These are phyloP conservation scores for Sugiyamaella grinbergsii DNA, from an alignment of 1,139 yeast genomes.

Conservation along the genomic window DNA sequence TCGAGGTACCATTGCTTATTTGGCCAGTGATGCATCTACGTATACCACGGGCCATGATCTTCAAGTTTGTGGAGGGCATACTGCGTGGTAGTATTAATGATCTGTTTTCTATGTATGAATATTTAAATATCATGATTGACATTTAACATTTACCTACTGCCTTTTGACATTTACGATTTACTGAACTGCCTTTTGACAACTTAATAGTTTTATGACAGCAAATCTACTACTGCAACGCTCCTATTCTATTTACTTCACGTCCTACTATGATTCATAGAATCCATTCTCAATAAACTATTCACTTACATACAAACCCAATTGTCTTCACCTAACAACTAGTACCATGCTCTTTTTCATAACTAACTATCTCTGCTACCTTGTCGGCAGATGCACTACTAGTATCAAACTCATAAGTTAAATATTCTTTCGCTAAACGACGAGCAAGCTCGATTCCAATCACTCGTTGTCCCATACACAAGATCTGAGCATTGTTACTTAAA, in stretches of 20 bases:
- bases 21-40: conserved; percentile 69
- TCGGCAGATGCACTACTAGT: conserved; percentile 46
- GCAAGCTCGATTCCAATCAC: conserved; percentile 52
- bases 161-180: too few species aligned
- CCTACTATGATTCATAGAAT: too few species aligned
- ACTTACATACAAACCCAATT: background rate
- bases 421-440: conserved; percentile 48
- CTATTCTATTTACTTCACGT: too few species aligned
- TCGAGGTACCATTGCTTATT: conserved; percentile 72
- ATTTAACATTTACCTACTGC: too few species aligned
- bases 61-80: conserved; percentile 82
- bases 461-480: conserved; percentile 53
- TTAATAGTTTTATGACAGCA: too few species aligned
- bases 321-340: background rate
- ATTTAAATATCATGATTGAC: too few species aligned
- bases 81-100: conserved; percentile 50
- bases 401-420: conserved; percentile 50
- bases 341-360: conserved; percentile 36
- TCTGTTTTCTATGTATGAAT: too few species aligned
- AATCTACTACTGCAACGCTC: too few species aligned
- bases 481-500: conserved; percentile 49
- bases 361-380: conserved; percentile 45
- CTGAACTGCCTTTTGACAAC: too few species aligned
- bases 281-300: background rate
- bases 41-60: conserved; percentile 80